Evolutionary conservation across 1,139 yeast genomes (phyloP), one percentile per base, ranked within the genome.

Genomic region (Yamadazyma blattariae): DNA sequence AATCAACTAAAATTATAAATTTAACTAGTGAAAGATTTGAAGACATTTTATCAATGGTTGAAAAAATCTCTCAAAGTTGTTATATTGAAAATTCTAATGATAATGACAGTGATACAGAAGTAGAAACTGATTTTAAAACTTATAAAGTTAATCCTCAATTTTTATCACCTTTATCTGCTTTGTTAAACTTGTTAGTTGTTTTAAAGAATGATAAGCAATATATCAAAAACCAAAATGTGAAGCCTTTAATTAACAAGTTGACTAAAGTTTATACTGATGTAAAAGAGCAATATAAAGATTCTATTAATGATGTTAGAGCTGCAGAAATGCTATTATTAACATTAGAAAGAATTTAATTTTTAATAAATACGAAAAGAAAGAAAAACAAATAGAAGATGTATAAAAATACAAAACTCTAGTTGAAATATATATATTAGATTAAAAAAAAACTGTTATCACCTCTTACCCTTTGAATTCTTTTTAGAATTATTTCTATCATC

Each of bases 151-250:
- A 60, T 33, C 48, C 56, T 7, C 51, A 49, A 2, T 55, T 54
- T 16, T 57, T 76, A 29, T 64, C 75, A 14, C 59, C 73, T 1
- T 55, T 82, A 18, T 56, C 81, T 23, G 69, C 81, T 2, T 75
- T 70, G 53, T 59, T 80, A 46, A 81, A 80, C 48, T 62, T 82
- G 27, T 52, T 80, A 33, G 68, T 75, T 11, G 74, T 71, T 1
- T 53, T 77, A 16, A 69, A 60, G 40, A 44, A 44, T 4, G 48
- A 57, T 31, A 52, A 57, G 3, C 38, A 43, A 2, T 47, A 57
- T 8, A 29, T 44, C 12, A 31, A 41, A 3, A 49, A 56, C 20
- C 43, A 57, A 29, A 40, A 50, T 0, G 46, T 68, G 13, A 49
- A 50, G 17, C 41, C 45, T 3, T 44, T 61, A 8, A 38, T 61